Evolutionary conservation across 768 basidiomycete species (phyloP).

Genomic region (Multifurca ochricompacta): DNA sequence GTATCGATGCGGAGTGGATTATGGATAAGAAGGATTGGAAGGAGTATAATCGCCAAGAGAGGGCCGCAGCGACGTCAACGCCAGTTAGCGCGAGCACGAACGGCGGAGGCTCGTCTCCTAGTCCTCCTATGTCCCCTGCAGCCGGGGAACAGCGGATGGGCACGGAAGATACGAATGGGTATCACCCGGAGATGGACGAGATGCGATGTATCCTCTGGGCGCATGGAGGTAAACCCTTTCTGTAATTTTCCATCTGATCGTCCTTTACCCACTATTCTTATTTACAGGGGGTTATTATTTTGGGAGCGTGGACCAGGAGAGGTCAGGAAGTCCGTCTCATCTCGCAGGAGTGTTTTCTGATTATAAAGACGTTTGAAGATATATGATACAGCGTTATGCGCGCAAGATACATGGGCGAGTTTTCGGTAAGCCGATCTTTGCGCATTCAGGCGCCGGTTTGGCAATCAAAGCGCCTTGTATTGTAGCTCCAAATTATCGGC

Average conservation of each 20-base stretch:
- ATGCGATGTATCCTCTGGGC: slow-evolving; percentile 78
- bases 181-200: slow-evolving; percentile 69
- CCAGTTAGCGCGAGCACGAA: too few relatives aligned
- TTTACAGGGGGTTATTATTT: slow-evolving; percentile 69
- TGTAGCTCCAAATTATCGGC: slow-evolving; percentile 67
- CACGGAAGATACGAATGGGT: slow-evolving; percentile 26
- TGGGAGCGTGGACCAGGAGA: slow-evolving; percentile 72
- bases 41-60: slow-evolving; percentile 54
- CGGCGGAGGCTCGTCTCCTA: background rate
- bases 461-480: slow-evolving; percentile 15
- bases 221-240: slow-evolving; percentile 52
- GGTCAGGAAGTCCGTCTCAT: slow-evolving; percentile 37
- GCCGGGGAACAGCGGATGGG: slow-evolving; percentile 15
- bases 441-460: too few relatives aligned
- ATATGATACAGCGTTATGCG: slow-evolving; percentile 75
- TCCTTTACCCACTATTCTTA: slow-evolving; percentile 15
- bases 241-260: background rate
- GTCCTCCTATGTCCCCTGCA: background rate
- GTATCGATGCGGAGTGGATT: slow-evolving; percentile 85
- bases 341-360: background rate
- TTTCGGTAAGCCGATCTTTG: slow-evolving; percentile 42
- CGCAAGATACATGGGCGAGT: slow-evolving; percentile 90
- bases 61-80: background rate
- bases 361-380: slow-evolving; percentile 31
- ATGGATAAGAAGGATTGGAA: slow-evolving; percentile 77